A percentile compares a stretch with the other conserved stretches of the same genome.
phyloP scores from a whole-genome alignment of 192 early-diverging fungal genomes.

The Backusella australiensis region DNA sequence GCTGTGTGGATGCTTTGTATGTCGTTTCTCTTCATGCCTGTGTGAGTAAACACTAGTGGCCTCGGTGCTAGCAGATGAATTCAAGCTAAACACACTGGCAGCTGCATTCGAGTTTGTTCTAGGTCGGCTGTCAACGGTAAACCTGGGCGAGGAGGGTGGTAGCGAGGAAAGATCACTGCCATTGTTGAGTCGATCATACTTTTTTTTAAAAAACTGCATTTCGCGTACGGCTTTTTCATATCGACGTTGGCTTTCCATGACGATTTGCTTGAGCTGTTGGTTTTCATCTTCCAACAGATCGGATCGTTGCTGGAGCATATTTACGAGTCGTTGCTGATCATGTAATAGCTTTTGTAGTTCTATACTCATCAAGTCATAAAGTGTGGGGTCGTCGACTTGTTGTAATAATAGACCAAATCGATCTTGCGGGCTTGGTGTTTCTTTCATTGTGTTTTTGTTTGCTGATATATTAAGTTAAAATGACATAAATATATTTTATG shows the following conservation, averaged over 20 bases:
- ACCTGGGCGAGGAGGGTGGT: neutral
- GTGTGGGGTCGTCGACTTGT: neutral
- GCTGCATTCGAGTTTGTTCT: constrained; percentile 10
- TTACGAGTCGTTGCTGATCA: constrained; percentile 16
- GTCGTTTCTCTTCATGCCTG: neutral
- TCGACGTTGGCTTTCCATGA: constrained; percentile 17
- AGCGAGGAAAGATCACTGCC: neutral
- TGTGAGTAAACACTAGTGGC: constrained; percentile 10
- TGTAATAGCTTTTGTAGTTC: constrained; percentile 10
- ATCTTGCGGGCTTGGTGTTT: neutral
- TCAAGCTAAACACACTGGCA: constrained; percentile 9
- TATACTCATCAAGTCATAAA: constrained; percentile 5
- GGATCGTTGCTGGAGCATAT: constrained; percentile 3
- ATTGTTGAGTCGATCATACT: constrained; percentile 13
- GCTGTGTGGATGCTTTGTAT: neutral
- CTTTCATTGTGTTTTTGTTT: neutral
- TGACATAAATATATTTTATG: neutral
- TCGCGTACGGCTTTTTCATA: constrained; percentile 41
- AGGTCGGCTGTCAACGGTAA: neutral
- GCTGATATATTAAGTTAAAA: neutral
- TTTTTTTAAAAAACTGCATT: constrained; percentile 37
- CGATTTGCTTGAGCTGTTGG: neutral
- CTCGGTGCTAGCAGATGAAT: constrained; percentile 3
- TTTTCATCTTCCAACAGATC: constrained; percentile 16
- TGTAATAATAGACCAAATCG: constrained; percentile 1